Conservation (phyloP, 2,329 filamentous ascomycete species). For the Colletotrichum sp. region DNA sequence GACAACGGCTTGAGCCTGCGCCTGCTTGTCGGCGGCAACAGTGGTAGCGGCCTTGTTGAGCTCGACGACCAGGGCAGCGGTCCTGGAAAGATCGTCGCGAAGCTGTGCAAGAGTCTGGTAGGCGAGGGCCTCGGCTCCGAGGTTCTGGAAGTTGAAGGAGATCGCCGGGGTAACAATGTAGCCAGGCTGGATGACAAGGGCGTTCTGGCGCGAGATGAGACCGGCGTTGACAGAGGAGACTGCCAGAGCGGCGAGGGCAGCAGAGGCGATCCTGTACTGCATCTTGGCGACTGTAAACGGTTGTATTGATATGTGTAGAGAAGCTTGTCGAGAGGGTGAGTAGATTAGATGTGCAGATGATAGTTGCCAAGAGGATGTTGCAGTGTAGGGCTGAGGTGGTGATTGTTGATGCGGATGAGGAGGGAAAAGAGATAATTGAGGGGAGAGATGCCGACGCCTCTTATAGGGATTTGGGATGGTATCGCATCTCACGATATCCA, state of each 20-base stretch:
- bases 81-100: not conserved
- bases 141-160: not conserved
- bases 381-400: not conserved
- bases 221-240: not conserved
- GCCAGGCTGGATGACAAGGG: not conserved
- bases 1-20: not conserved
- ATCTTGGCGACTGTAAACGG: not conserved
- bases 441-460: not conserved
- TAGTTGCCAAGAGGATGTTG: not conserved
- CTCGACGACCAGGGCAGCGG: not conserved
- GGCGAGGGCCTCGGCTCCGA: not conserved
- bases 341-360: not conserved
- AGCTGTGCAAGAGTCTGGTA: not conserved
- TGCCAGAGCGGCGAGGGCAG: constrained; percentile 16
- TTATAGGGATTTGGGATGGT: constrained; percentile 2
- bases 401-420: not conserved
- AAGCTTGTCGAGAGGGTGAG: not conserved
- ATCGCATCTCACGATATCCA: not conserved
- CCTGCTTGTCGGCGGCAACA: not conserved
- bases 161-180: not conserved
- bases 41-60: not conserved
- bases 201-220: not conserved
- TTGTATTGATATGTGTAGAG: not conserved
- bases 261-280: constrained; percentile 18
- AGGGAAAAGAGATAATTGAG: not conserved